Evolutionary conservation across 1,284 basidiomycete genomes (phyloP), one percentile per base, ranked within the genome.

Genomic region (Trametes sp.): DNA sequence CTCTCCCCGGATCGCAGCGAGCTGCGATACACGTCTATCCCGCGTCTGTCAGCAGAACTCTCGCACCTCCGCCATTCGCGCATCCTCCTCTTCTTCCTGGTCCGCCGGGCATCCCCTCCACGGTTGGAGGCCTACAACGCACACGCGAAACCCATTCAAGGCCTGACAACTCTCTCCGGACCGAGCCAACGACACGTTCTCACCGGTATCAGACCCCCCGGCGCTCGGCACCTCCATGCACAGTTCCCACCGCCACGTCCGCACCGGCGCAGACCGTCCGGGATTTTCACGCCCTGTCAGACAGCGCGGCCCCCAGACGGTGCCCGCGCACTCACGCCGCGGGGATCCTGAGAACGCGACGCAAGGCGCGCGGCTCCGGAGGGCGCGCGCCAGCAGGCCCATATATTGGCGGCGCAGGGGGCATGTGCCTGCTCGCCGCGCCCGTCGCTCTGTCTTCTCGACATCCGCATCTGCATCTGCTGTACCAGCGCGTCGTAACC

Each of bases 221-320:
- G 65, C 65, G 62, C 54, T 62, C 65, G 65, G 65, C 65, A 60
- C 38, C 1, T 28, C n/a, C 19, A 9, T 48, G 28, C 33, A 36
- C 9, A 16, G 16, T 62, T 64, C 65, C 62, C 65, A 67, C 59
- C 62, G 41, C 46, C 53, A 14, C 35, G 14, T n/a, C 50, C 48
- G 31, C 49, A n/a, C 46, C 46, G 33, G 42, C 49, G 23, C 42
- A 41, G 41, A 21, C 51, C 50, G n/a, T 45, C 53, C 60, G 57
- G 58, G 42, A 57, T 58, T 60, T 31, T 64, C 65, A 62, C 65
- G 60, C 62, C 65, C 54, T 63, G 65, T 64, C 65, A 59, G 45
- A 42, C 54, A 38, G 46, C 14, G 50, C 41, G 42, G 44, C 53
- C n/a, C 49, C 41, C 59, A 54, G 36, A 23, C 35, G 54, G 4